Base-by-base conservation (phyloP, 2,329 filamentous ascomycete species). In the Balansia obtecta region DNA sequence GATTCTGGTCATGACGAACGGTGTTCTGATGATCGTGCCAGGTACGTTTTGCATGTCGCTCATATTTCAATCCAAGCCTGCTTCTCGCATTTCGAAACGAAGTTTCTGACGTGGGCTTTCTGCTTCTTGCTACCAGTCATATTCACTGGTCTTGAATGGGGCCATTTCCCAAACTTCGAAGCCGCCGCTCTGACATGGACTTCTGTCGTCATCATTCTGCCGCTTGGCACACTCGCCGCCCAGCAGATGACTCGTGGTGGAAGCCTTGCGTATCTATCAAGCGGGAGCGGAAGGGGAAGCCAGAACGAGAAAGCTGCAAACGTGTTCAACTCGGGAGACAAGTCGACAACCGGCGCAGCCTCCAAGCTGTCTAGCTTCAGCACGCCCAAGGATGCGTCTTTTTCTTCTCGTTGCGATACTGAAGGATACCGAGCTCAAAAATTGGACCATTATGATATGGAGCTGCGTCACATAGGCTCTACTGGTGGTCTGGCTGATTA, bases 21-120 rank as follows among this genome's bases (percentile, higher is more conserved):
- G 75, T 11, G 55, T 77, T 1, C 63, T 80, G 49, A 79, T 80
- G 77, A 55, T 77, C 15, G 60, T 77, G 10, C 76, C 76, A n/a
- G 71, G 76, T 78, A 61, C 45, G 67, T 61, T 15, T 15, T 30
- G 18, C 20, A 13, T 3, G 4, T 13, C 12, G 12, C 18, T 30
- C 22, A 32, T 30, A 12, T 8, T 15, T 15, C 5, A 16, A 16
- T 40, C 18, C 40, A 42, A n/a, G 20, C 16, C 18, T 4, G 16
- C 15, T 22, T 27, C 16, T 22, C 18, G 20, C 13, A 20, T 30
- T 20, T n/a, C 15, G 5, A 39, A 7, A 20, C 15, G 5, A 39
- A 7, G 15, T 8, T 32, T 8, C 46, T 48, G 46, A 52, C 20
- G 18, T 11, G 27, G 27, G 5, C 15, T 5, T 5, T 8, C 7